Base-by-base conservation (phyloP, 2,329 filamentous ascomycete species). In the Botrytis fabae region DNA sequence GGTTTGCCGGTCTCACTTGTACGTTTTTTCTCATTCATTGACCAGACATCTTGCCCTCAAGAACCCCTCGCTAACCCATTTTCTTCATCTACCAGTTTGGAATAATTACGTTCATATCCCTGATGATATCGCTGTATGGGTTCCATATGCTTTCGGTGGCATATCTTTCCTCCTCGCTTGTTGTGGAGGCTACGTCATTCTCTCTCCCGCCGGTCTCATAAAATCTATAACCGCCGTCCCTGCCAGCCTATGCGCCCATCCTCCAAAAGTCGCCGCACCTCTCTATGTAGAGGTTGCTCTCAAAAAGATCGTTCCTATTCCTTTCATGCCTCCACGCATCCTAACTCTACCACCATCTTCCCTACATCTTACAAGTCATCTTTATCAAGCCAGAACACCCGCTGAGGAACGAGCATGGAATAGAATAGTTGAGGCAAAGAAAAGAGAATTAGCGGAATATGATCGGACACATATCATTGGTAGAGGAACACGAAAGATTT, bases 131-230 rank as follows among this genome's bases (percentile, higher is more conserved):
- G 81, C 85, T 4, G 82, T 81, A 77, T 92, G 87, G 86, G 86
- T 91, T 28, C 85, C 87, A 57, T 82, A 85, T 74, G 84, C 87
- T 16, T 91, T 89, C 77, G 86, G 84, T 59, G 84, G 85, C 60
- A 84, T 91, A 62, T 90, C 89, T 80, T 78, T 91, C 64, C 79
- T 88, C 72, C 89, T 92, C 83, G 87, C 84, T 70, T 83, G 82
- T 57, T 85, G 91, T 80, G 91, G 90, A 74, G 86, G 86, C 63
- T 87, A 87, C 75, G 87, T 92, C 76, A 80, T 91, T 61, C 79
- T 87, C 72, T 86, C 88, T 78, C 88, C 90, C 10, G 81, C 84
- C 40, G 85, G 86, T 70, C 84, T 93, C 66, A 85, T 93, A 76
- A 85, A 85, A 70, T 75, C 75, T n/a, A 78, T 81, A 46, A 76